These are phyloP conservation scores for Carallia brachiata DNA, from an alignment of 345 rosid species.

Conservation along the genomic window DNA sequence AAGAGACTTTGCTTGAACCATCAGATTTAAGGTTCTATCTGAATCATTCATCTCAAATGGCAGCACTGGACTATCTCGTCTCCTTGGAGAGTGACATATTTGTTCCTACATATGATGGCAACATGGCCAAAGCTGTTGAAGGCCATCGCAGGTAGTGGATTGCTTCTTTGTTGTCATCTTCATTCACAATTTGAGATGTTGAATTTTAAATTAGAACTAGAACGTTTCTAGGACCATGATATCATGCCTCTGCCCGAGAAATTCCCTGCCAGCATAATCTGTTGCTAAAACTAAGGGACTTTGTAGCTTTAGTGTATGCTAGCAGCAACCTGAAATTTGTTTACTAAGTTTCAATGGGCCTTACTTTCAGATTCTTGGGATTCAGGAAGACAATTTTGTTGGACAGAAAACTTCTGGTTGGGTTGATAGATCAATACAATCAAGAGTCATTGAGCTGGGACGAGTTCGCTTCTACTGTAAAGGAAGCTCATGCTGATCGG, in stretches of 20 bases:
- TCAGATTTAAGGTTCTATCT: constrained; percentile 65
- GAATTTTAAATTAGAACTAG: too few species aligned
- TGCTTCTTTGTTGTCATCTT: neutral
- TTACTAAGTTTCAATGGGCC: too few species aligned
- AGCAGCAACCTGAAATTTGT: neutral
- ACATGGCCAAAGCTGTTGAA: constrained; percentile 98
- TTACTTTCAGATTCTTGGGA: constrained; percentile 69
- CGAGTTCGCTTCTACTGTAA: constrained; percentile 64
- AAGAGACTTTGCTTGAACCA: constrained; percentile 65
- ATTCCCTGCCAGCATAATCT: neutral
- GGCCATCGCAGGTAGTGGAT: constrained; percentile 81
- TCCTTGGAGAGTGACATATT: constrained; percentile 89
- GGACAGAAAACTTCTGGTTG: constrained; percentile 69
- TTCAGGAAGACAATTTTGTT: constrained; percentile 79
- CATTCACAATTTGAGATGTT: too few species aligned
- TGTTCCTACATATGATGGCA: constrained; percentile 88
- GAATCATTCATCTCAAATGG: constrained; percentile 92
- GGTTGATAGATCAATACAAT: constrained; percentile 62
- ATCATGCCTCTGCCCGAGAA: neutral
- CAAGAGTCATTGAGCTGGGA: constrained; percentile 75
- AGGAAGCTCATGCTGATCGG: constrained; percentile 63
- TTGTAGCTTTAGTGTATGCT: neutral
- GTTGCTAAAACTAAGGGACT: neutral
- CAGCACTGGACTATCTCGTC: constrained; percentile 86
- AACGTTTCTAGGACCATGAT: too few species aligned